phyloP scores from a whole-genome alignment of 2,329 filamentous ascomycete genomes.

The Metarhizium rileyi region DNA sequence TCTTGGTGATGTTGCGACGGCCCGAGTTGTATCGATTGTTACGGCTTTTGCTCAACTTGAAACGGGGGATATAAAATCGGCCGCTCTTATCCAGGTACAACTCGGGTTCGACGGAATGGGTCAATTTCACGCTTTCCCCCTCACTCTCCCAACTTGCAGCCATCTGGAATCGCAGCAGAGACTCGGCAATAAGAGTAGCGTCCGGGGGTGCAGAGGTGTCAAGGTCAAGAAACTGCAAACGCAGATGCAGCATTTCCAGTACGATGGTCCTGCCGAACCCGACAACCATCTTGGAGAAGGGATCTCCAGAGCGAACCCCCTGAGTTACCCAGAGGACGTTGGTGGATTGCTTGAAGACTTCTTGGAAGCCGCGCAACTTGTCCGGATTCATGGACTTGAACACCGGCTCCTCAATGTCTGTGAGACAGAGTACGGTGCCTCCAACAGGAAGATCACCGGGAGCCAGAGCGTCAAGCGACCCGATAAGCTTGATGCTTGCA shows the following conservation, averaged over 20 bases:
- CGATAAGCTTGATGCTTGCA: background rate
- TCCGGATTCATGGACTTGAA: background rate
- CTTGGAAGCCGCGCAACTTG: background rate
- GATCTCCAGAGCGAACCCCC: no score
- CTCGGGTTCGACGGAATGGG: background rate
- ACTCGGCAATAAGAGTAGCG: background rate
- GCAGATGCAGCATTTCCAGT: background rate
- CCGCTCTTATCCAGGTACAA: background rate
- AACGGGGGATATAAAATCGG: background rate
- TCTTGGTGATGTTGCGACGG: background rate
- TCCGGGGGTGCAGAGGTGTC: no score
- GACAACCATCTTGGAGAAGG: background rate
- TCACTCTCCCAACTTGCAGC: background rate
- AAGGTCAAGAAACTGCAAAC: conserved; percentile 2
- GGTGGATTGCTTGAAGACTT: background rate
- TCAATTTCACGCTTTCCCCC: no score
- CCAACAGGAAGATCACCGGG: background rate
- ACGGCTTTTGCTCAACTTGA: background rate
- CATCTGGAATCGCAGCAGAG: background rate
- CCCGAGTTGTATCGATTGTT: background rate
- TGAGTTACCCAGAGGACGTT: background rate
- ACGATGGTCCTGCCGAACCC: background rate
- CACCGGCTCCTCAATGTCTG: background rate
- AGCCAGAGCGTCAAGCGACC: background rate
- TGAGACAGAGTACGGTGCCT: background rate